Conservation (phyloP, 1,284 basidiomycete species). For the Heterobasidion occidentale region DNA sequence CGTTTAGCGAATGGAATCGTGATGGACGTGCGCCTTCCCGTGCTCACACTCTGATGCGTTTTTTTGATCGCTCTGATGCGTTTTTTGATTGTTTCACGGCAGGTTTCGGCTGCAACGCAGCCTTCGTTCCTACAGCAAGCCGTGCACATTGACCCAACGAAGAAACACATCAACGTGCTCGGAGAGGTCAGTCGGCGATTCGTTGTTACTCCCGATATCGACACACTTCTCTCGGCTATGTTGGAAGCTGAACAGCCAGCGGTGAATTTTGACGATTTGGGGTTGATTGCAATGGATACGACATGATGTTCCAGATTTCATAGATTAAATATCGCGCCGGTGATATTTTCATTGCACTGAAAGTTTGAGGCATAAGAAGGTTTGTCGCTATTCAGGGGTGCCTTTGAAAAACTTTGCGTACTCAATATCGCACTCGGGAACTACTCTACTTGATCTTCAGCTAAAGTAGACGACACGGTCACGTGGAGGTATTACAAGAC, state of each 20-base stretch:
- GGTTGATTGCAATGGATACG: conserved; percentile 54
- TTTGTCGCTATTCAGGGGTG: too few relatives aligned
- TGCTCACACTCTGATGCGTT: background rate
- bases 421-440: too few relatives aligned
- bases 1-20: conserved; percentile 73
- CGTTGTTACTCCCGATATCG: conserved; percentile 80
- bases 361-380: too few relatives aligned
- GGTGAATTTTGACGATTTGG: conserved; percentile 34
- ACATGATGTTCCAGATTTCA: conserved; percentile 11
- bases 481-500: too few relatives aligned
- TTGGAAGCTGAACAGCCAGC: conserved; percentile 39
- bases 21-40: conserved; percentile 55
- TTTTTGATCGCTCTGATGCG: conserved; percentile 2
- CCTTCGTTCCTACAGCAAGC: conserved; percentile 89
- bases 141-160: conserved; percentile 59
- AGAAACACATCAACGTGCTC: conserved; percentile 60
- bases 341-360: too few relatives aligned
- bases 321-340: background rate
- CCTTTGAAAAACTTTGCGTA: too few relatives aligned
- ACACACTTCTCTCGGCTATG: conserved; percentile 68
- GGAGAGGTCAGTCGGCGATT: conserved; percentile 86
- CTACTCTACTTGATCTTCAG: too few relatives aligned
- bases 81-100: conserved; percentile 6
- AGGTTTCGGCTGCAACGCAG: conserved; percentile 82
- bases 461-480: too few relatives aligned